These are phyloP conservation scores for Sclerospora graminicola DNA, from an alignment of 352 stramenopile species.

Conservation along the genomic window DNA sequence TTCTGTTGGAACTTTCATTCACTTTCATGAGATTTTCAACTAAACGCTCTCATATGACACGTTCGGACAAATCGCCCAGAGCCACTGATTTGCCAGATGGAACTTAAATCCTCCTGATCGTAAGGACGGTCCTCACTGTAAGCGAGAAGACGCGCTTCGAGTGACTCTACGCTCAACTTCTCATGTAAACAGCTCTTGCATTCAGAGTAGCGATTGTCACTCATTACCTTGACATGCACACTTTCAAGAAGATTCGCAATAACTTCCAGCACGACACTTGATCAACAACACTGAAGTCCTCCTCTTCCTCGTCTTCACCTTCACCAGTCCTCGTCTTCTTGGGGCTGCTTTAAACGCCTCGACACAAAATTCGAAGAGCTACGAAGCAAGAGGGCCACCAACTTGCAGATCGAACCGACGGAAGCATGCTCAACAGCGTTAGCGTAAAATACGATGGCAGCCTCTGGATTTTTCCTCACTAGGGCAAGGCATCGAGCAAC, in stretches of 20 bases:
- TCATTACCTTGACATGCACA: slow-evolving; percentile 57
- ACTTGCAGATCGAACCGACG: slow-evolving; percentile 74
- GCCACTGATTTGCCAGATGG: slow-evolving; percentile 65
- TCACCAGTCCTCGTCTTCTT: slow-evolving; percentile 36
- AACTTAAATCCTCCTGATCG: slow-evolving; percentile 55
- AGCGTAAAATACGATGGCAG: slow-evolving; percentile 75
- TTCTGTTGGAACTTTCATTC: slow-evolving; percentile 59
- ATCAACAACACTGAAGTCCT: slow-evolving; percentile 47
- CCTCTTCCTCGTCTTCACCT: slow-evolving; percentile 50
- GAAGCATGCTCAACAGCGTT: slow-evolving; percentile 66
- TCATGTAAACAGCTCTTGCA: slow-evolving; percentile 65
- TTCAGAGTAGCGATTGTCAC: slow-evolving; percentile 53
- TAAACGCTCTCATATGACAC: slow-evolving; percentile 41
- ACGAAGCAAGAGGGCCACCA: slow-evolving; percentile 59
- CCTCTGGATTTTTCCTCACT: slow-evolving; percentile 74
- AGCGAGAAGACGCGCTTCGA: slow-evolving; percentile 51
- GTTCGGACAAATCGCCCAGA: slow-evolving; percentile 56
- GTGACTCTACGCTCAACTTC: slow-evolving; percentile 44
- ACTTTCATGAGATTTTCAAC: slow-evolving; percentile 59
- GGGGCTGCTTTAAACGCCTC: slow-evolving; percentile 33
- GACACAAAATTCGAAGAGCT: slow-evolving; percentile 75
- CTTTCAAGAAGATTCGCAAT: slow-evolving; percentile 74
- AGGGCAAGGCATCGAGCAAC: slow-evolving; percentile 69
- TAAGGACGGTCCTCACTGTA: slow-evolving; percentile 51
- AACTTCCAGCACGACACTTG: slow-evolving; percentile 63